These are phyloP conservation scores for Priceomyces medius DNA, from an alignment of 805 yeast species.

Conservation along the genomic window DNA sequence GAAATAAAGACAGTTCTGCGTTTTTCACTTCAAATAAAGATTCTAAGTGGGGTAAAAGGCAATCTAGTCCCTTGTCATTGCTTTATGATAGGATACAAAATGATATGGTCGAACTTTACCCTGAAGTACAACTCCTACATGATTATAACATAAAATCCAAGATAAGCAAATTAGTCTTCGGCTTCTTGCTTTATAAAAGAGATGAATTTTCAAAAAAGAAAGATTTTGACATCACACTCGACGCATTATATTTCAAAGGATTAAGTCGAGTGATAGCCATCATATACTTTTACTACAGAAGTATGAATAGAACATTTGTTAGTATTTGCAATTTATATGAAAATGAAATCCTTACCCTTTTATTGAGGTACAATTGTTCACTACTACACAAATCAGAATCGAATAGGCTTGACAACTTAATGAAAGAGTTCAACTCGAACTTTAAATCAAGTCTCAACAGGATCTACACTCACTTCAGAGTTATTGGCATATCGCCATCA, in stretches of 20 bases:
- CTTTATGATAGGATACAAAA: constrained; percentile 11
- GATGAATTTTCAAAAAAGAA: neutral
- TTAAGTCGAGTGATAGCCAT: constrained; percentile 41
- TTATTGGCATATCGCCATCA: constrained; percentile 38
- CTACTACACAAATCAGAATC: constrained; percentile 2
- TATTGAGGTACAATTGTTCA: constrained; percentile 11
- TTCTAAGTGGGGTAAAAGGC: constrained; percentile 5
- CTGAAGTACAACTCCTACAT: constrained; percentile 21
- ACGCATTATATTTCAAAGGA: constrained; percentile 32
- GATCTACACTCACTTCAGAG: constrained; percentile 50
- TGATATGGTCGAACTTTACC: constrained; percentile 19
- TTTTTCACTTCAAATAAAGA: neutral
- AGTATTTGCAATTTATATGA: constrained; percentile 40
- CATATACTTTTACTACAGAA: constrained; percentile 35
- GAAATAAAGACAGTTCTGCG: neutral
- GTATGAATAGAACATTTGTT: constrained; percentile 35
- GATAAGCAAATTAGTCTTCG: constrained; percentile 27
- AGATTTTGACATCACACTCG: neutral
- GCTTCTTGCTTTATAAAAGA: constrained; percentile 22
- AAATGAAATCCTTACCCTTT: constrained; percentile 23
- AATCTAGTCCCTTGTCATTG: constrained; percentile 7
- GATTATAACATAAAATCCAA: constrained; percentile 11
- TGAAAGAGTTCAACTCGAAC: constrained; percentile 45
- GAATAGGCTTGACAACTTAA: constrained; percentile 11
- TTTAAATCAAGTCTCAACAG: constrained; percentile 43